phyloP scores from a whole-genome alignment of 306 rosid species.

The Castanea sativa region DNA sequence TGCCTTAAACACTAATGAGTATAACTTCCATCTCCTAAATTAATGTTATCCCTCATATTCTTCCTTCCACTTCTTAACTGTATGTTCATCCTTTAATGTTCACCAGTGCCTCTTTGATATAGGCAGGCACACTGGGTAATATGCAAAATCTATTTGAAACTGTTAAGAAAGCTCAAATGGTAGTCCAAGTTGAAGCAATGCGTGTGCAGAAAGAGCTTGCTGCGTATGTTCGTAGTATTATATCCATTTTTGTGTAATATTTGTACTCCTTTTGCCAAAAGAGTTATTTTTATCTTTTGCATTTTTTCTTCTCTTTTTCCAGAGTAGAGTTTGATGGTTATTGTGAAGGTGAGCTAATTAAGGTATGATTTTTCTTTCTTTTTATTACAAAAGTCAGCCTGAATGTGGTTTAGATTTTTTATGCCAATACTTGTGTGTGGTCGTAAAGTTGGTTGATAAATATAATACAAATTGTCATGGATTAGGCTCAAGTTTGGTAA shows the following conservation, averaged over 20 bases:
- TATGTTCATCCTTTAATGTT: too few species aligned
- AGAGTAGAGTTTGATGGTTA: constrained; percentile 87
- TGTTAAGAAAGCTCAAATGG: constrained; percentile 80
- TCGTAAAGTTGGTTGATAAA: too few species aligned
- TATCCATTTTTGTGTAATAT: constrained; percentile 1
- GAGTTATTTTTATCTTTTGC: neutral
- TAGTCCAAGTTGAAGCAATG: constrained; percentile 82
- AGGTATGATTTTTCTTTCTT: constrained; percentile 37
- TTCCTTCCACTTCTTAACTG: too few species aligned
- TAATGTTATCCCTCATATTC: too few species aligned
- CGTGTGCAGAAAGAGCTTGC: constrained; percentile 84
- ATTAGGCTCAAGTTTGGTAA: too few species aligned
- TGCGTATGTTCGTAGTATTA: constrained; percentile 39
- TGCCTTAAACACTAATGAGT: neutral
- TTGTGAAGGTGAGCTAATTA: constrained; percentile 76
- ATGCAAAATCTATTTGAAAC: constrained; percentile 82
- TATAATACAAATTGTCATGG: too few species aligned
- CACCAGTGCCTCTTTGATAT: neutral
- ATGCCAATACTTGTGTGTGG: neutral
- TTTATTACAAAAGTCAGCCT: neutral
- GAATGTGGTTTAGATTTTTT: neutral
- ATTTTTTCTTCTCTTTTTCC: constrained; percentile 31
- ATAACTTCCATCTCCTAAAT: too few species aligned
- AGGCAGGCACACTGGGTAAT: constrained; percentile 75
- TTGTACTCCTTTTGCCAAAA: too few species aligned